These are phyloP conservation scores for Nannizziopsis arthrosporioides DNA, from an alignment of 2,329 filamentous ascomycete genomes.

Conservation along the genomic window DNA sequence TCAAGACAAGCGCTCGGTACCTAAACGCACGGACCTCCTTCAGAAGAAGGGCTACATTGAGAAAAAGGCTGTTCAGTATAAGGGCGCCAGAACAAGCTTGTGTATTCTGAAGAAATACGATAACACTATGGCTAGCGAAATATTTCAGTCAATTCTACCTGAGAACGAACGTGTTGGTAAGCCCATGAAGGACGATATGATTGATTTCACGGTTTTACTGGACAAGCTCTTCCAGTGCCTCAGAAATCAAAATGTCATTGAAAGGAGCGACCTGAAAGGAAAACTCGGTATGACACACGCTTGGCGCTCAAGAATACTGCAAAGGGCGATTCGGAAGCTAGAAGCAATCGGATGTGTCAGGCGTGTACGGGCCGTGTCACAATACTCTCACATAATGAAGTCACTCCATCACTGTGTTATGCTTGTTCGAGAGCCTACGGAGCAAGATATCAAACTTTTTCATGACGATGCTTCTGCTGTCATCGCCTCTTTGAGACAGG, in stretches of 20 bases:
- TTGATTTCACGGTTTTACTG: constrained; percentile 42
- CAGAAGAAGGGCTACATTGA: constrained; percentile 50
- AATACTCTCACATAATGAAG: constrained; percentile 28
- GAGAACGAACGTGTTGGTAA: constrained; percentile 14
- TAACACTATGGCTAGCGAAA: constrained; percentile 3
- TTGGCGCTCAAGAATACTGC: constrained; percentile 33
- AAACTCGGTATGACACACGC: constrained; percentile 32
- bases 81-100: constrained; percentile 44
- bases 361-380: constrained; percentile 33
- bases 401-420: constrained; percentile 34
- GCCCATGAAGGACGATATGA: constrained; percentile 22
- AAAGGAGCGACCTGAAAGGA: constrained; percentile 42
- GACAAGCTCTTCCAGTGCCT: constrained; percentile 40
- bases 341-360: constrained; percentile 37
- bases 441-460: constrained; percentile 32
- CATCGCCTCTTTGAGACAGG: constrained; percentile 21
- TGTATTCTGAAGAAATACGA: constrained; percentile 44
- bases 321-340: constrained; percentile 34
- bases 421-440: constrained; percentile 32
- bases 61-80: constrained; percentile 41
- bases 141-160: constrained; percentile 11
- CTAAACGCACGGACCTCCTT: constrained; percentile 47
- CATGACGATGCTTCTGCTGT: constrained; percentile 26
- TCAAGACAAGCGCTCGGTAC: constrained; percentile 55
- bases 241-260: constrained; percentile 40